Evolutionary conservation across 805 yeast species (phyloP), one percentile per base, ranked within the genome.

Genomic region (Ogataea henricii): DNA sequence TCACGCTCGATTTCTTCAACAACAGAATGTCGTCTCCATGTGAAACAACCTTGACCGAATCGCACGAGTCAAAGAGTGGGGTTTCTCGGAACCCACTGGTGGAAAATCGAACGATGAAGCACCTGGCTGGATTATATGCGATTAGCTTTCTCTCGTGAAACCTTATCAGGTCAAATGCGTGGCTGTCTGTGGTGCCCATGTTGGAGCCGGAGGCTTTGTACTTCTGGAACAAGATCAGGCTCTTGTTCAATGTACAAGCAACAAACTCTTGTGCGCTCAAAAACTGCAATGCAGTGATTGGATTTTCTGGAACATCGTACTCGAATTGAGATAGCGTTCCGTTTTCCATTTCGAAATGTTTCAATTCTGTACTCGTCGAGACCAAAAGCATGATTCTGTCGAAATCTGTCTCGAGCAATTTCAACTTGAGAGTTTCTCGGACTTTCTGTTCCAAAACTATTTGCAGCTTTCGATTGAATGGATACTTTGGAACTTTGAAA

Each of bases 41-140:
- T 9, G 34, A 6, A 6, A 40, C 6, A n/a, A 37, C 14, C 8
- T 20, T 35, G 3, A 23, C 17, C 13, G 42, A 35, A 17, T 33
- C 43, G 6, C 43, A 20, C n/a, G 44, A 40, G 16, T 41, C 43
- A 14, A 33, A 32, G 3, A 49, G 39, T 2, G 46, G 46, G 6
- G 13, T 32, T 33, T 32, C 43, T 25, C 6, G 14, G 16, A 42
- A 23, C 4, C 23, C 25, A n/a, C 6, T 4, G 8, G 12, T 16
- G 7, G 6, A 8, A 18, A 21, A 21, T 9, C 13, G 32, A 22
- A 39, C 13, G 3, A 47, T 7, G 16, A 4, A 43, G n/a, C 47
- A 36, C 25, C 18, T 36, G 12, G 22, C 29, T 3, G 40, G 40
- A 25, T 37, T 42, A 44, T 37, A 47, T 2, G 40, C 50, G 14